Evolutionary conservation across 2,329 filamentous ascomycete species (phyloP), one percentile per base, ranked within the genome.

Genomic region (Paracoccidioides brasiliensis): DNA sequence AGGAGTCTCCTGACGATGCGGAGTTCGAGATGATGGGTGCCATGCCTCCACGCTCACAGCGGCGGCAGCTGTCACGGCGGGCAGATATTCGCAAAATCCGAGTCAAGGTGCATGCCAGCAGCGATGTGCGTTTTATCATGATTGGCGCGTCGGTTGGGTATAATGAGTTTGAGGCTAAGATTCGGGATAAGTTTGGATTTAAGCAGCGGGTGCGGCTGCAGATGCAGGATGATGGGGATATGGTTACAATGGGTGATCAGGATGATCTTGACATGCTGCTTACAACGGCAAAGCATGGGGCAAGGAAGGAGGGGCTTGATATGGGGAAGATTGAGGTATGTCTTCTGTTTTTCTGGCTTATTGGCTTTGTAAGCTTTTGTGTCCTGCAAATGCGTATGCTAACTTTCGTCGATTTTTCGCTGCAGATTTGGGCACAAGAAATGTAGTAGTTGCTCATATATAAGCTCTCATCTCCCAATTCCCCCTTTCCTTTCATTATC

Each of bases 191-290:
- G 72, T 95, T 97, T 66, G 84, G 80, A 12, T 77, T 96, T 59
- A 66, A 64, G 38, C 63, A 65, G 55, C 76, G 80, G 55, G 75
- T 84, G 59, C 81, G 82, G 56, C 91, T 96, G 75, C 94, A 90
- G 78, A 85, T 96, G 71, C 93, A 93, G 76, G 93, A 97, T 63
- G 78, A 85, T 55, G 86, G 86, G 3, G 91, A 97, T 66, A 91
- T 96, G 86, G 94, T 98, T 66, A 96, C 91, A 37, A 85, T 98
- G 81, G 90, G 86, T 35, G 93, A 98, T 69, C 88, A 96, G 70
- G 93, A 98, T 66, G 93, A 98, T 73, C 73, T 96, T 59, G 90
- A 97, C 52, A 87, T 96, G 82, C 83, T 88, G 33, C 78, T 97
- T 54, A 79, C 81, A 69, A 80, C 76, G 49, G 83, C 84, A 5